Percentiles rank a stretch among this genome's conserved stretches.
These are phyloP conservation scores for Colletotrichum agaves DNA, from an alignment of 2,329 filamentous ascomycete genomes.

Conservation along the genomic window DNA sequence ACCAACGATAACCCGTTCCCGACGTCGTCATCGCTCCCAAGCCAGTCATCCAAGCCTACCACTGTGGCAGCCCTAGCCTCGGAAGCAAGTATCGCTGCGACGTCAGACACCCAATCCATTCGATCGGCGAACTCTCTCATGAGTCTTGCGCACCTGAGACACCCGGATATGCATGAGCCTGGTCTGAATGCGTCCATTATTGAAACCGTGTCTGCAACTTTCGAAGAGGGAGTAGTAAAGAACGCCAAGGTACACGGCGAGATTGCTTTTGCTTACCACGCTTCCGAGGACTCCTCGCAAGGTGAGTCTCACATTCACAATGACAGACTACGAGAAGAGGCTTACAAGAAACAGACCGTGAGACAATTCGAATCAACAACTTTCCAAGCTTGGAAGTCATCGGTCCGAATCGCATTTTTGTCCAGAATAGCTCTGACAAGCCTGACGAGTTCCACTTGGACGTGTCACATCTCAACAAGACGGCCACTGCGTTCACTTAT, in stretches of 20 bases:
- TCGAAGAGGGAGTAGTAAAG: constrained; percentile 78
- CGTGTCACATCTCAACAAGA: constrained; percentile 76
- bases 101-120: constrained; percentile 90
- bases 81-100: constrained; percentile 66
- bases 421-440: constrained; percentile 73
- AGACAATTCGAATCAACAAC: constrained; percentile 86
- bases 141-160: constrained; percentile 75
- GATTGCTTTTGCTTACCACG: constrained; percentile 86
- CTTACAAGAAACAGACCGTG: constrained; percentile 54
- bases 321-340: no score
- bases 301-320: constrained; percentile 52
- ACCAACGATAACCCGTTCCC: constrained; percentile 47
- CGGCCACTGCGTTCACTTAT: constrained; percentile 91
- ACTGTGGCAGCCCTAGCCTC: constrained; percentile 69
- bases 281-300: constrained; percentile 47
- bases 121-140: constrained; percentile 86
- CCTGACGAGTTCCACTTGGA: constrained; percentile 85
- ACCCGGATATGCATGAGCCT: constrained; percentile 82
- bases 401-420: constrained; percentile 91
- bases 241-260: constrained; percentile 85
- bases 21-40: constrained; percentile 51
- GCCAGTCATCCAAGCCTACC: constrained; percentile 52
- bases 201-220: constrained; percentile 88
- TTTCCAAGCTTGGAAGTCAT: constrained; percentile 91
- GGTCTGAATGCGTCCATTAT: constrained; percentile 91